Conservation (phyloP, 1,139 yeast genomes). For the Candida sp. region DNA sequence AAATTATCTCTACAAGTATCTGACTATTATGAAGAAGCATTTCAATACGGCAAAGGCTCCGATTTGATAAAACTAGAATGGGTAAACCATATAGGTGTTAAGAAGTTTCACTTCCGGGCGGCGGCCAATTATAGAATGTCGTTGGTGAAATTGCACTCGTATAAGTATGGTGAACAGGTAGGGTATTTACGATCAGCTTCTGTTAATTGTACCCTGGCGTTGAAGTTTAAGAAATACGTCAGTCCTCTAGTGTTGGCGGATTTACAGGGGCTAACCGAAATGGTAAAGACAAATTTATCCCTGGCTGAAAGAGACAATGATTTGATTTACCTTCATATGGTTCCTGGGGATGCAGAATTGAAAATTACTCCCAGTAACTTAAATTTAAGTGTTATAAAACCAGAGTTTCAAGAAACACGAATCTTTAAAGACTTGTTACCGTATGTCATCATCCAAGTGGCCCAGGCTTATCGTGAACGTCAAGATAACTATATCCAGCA, state of each 20-base stretch:
- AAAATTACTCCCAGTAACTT: conserved; percentile 46
- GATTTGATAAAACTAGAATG: conserved; percentile 59
- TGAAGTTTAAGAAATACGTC: conserved; percentile 41
- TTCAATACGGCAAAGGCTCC: conserved; percentile 42
- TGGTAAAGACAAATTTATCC: conserved; percentile 43
- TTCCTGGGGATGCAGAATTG: conserved; percentile 48
- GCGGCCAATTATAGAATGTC: conserved; percentile 69
- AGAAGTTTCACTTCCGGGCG: conserved; percentile 61
- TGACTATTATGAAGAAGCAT: conserved; percentile 50
- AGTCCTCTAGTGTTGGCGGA: conserved; percentile 42
- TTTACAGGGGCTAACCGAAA: conserved; percentile 41
- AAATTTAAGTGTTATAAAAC: conserved; percentile 52
- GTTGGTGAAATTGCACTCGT: conserved; percentile 40
- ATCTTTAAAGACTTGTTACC: conserved; percentile 66
- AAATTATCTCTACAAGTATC: conserved; percentile 64
- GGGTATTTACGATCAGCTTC: conserved; percentile 48
- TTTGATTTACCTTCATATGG: conserved; percentile 64
- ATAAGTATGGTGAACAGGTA: conserved; percentile 69
- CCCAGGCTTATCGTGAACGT: conserved; percentile 68
- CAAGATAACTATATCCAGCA: conserved; percentile 54
- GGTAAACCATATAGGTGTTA: conserved; percentile 58
- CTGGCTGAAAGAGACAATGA: conserved; percentile 79
- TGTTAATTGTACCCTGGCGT: conserved; percentile 29
- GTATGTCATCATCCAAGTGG: conserved; percentile 58
- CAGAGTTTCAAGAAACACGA: conserved; percentile 21